Evolutionary conservation across 2,329 filamentous ascomycete genomes (phyloP).

Genomic region (Fusarium nygamai): DNA sequence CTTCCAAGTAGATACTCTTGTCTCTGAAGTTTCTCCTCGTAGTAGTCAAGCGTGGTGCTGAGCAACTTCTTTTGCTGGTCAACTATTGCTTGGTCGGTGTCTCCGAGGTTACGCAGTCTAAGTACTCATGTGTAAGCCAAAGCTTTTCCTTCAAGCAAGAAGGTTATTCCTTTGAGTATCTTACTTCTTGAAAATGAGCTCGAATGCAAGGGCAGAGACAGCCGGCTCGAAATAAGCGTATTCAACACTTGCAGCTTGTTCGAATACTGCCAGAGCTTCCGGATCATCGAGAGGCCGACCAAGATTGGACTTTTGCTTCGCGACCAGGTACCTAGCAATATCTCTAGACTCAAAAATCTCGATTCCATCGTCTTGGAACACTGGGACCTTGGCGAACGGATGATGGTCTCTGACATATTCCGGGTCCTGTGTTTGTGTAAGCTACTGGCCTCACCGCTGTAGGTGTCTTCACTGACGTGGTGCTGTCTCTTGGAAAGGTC

Average conservation of each 20-base stretch:
- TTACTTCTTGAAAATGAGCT: neutral
- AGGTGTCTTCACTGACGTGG: neutral
- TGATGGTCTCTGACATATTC: neutral
- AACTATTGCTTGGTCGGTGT: neutral
- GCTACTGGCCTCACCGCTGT: rapidly evolving
- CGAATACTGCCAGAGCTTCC: neutral
- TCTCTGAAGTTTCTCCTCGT: neutral
- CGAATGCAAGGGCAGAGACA: neutral
- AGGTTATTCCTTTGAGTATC: neutral
- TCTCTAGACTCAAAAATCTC: neutral
- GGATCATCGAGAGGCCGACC: neutral
- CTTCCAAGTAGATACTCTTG: neutral
- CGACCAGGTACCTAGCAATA: neutral
- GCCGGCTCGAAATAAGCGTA: neutral
- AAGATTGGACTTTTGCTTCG: neutral
- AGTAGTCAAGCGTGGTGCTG: neutral
- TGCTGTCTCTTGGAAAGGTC: neutral
- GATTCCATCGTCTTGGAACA: neutral
- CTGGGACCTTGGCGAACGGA: neutral
- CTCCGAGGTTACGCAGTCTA: neutral
- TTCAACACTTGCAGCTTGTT: neutral
- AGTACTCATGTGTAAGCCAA: no score
- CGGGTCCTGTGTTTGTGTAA: neutral
- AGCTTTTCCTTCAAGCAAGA: no score
- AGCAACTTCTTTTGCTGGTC: neutral